A percentile compares a stretch with the other conserved stretches of the same genome.
These are phyloP conservation scores for Grosmannia clavigera DNA, from an alignment of 2,329 filamentous ascomycete genomes.

Conservation along the genomic window DNA sequence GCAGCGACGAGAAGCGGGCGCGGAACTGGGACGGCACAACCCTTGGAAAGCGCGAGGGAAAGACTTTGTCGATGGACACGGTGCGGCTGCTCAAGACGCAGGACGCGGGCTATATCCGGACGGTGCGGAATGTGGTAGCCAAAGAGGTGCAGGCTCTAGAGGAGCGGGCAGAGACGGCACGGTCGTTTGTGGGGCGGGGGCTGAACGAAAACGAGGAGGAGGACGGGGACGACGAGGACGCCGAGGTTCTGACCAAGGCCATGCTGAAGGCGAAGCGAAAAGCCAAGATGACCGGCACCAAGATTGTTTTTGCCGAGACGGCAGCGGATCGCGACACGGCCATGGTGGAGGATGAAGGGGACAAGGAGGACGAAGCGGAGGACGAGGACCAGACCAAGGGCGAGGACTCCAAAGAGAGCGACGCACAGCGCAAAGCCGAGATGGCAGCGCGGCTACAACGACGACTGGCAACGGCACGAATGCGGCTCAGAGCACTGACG, in stretches of 20 bases:
- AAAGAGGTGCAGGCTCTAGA: conserved; percentile 46
- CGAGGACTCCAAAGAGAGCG: conserved; percentile 6
- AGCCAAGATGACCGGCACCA: conserved; percentile 20
- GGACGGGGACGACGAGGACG: conserved; percentile 20
- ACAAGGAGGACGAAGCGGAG: conserved; percentile 20
- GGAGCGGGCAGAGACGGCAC: conserved; percentile 37
- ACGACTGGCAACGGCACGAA: conserved; percentile 36
- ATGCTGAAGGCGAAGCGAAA: conserved; percentile 8
- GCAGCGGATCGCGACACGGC: conserved; percentile 25
- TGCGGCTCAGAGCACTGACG: conserved; percentile 42
- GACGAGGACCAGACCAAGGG: conserved; percentile 17
- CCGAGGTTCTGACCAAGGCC: conserved; percentile 11
- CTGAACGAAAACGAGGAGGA: conserved; percentile 20
- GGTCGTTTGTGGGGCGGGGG: conserved; percentile 19
- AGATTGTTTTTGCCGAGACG: conserved; percentile 38
- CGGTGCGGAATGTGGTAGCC: conserved; percentile 44
- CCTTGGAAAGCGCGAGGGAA: conserved; percentile 45
- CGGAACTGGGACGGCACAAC: conserved; percentile 43
- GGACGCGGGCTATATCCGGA: conserved; percentile 52
- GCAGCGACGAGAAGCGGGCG: conserved; percentile 21
- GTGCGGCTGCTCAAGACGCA: conserved; percentile 57
- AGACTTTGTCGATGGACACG: conserved; percentile 40
- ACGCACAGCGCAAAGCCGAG: conserved; percentile 23
- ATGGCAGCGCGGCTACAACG: conserved; percentile 33
- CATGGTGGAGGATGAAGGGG: conserved; percentile 17